phyloP scores from a whole-genome alignment of 257 asterid species.

The Paraleonurus japonicus region DNA sequence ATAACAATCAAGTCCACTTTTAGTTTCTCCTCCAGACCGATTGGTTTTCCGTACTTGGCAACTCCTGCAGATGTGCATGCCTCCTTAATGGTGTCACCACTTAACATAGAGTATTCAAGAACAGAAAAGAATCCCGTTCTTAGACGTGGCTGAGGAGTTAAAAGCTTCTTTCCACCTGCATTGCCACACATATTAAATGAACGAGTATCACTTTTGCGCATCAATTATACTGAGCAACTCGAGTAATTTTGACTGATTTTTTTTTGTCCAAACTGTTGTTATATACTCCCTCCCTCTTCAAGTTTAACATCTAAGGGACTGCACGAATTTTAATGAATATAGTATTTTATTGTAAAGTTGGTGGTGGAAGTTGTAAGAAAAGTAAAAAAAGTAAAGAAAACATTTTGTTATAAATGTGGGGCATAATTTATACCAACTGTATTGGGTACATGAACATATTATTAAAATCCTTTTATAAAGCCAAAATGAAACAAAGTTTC shows the following conservation, averaged over 20 bases:
- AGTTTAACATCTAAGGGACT: too few species aligned
- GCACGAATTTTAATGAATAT: too few species aligned
- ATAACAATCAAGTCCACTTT: slow-evolving; percentile 85
- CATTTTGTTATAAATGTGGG: too few species aligned
- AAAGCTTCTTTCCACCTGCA: slow-evolving; percentile 71
- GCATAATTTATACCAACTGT: too few species aligned
- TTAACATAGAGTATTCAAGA: slow-evolving; percentile 56
- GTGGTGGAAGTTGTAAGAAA: too few species aligned
- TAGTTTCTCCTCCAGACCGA: slow-evolving; percentile 82
- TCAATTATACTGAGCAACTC: too few species aligned
- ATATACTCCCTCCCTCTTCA: too few species aligned
- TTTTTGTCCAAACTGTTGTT: too few species aligned
- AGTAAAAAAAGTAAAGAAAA: too few species aligned
- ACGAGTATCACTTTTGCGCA: too few species aligned
- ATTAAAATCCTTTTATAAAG: slow-evolving; percentile 21
- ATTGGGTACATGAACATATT: neutral
- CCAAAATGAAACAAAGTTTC: slow-evolving; percentile 35
- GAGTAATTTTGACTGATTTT: neutral
- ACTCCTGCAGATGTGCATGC: slow-evolving; percentile 94
- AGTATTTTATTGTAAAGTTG: too few species aligned
- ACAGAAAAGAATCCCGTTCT: slow-evolving; percentile 92
- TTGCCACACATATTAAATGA: neutral
- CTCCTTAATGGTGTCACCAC: slow-evolving; percentile 61
- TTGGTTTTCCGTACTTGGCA: slow-evolving; percentile 85
- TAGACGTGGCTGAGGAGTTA: slow-evolving; percentile 95